Base-by-base conservation (phyloP, 441 rosid species). In the Erodium texanum region DNA sequence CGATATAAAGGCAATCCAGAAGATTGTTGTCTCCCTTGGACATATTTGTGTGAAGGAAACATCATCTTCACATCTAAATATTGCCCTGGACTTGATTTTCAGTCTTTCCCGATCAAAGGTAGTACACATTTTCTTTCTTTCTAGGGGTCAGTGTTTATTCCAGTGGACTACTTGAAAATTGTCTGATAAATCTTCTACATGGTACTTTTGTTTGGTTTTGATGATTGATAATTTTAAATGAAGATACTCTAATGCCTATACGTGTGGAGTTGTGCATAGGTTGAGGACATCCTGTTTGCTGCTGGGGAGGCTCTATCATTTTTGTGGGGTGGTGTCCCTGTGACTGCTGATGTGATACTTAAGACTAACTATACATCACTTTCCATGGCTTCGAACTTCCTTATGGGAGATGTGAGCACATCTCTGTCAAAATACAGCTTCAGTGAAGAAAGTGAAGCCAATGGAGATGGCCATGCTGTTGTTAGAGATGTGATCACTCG, bases 281-380 rank as follows among this genome's bases (percentile, higher is more conserved):
- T 88, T 79, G 99, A 94, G 85, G 97, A 94, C 80, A 76, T 89
- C 70, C 81, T 94, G 69, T 94, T 94, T 83, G 96, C 99, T 65
- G 97, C 90, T 74, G 99, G 99, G 75, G 99, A 94, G 81, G 97
- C 96, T 70, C 75, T 94, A 62, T 81, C 99, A 67, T 94, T 94
- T 80, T 71, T 94, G 74, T 94, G 99, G 99, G 97, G 97, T 62
- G 84, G 92, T 38, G 88, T 89, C 67, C 97, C 97, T 76, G 94
- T 89, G 70, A 88, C 97, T 24, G 89, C 94, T 68, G 97, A 94
- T 71, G 68, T 86, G 81, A 87, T 94, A 83, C 89, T 92, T 70
- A 91, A 86, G 81, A 94, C 97, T 24, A 89, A 89, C 77, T 94
- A 82, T 80, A 79, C 86, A 69, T 89, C 99, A 43, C 99, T 94